Evolutionary conservation across 1,139 yeast genomes (phyloP), one percentile per base, ranked within the genome.

Genomic region (Torulaspora globosa): DNA sequence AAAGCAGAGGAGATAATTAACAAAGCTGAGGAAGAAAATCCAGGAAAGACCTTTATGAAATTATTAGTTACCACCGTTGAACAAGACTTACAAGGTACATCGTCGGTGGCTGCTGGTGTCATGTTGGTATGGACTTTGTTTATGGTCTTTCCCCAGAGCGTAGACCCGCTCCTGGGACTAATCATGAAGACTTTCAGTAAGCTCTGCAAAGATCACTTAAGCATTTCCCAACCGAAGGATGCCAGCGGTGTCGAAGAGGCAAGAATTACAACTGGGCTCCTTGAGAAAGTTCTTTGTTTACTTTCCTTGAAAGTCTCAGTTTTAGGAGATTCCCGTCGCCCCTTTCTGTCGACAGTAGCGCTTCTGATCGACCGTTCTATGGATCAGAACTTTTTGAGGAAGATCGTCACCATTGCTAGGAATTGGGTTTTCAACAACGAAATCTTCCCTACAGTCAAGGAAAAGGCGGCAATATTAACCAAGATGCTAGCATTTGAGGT

Each of bases 401-500:
- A 84, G 60, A 85, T 92, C 44, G 80, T 92, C 35, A 75, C 76
- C 35, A 82, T 90, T 52, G 92, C 92, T 1, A 79, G 90, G 58
- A 76, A 75, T 14, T 94, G 98, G 97, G 95, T 90, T 0, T 89
- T 94, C 60, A 80, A 89, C 2, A 80, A 84, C 48, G 95, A 89
- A 54, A 75, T 87, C 31, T 90, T 90, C 71, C 98, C 98, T 2
- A 89, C 98, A 0, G 83, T 87, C 4, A 94, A 94, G 62, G 98
- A 94, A 61, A 92, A 94, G 64, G 97, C 98, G 0, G 97, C 96
- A 0, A 83, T 94, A 43, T 71, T 94, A 49, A 80, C 94, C 11
- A 94, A 94, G 64, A 90, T 94, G 97, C 80, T 90, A 78, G 87
- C 87, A 0, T 90, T 88, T 62, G 98, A 92, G 59, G 75, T 82